Evolutionary conservation across 306 rosid genomes (phyloP), one percentile per base, ranked within the genome.

Genomic region (Medicago ruthenica): DNA sequence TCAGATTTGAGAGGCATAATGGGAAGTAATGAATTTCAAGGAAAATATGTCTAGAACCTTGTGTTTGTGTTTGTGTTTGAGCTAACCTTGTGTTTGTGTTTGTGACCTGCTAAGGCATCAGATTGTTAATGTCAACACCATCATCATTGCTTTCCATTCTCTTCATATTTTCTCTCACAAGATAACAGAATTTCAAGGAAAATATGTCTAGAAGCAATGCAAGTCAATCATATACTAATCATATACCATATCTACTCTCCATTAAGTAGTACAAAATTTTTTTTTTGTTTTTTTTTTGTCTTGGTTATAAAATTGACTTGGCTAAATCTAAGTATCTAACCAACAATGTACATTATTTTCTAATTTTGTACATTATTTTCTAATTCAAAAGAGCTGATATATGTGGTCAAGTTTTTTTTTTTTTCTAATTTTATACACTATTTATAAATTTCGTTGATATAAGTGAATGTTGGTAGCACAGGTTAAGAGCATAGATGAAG

Each of bases 1-100:
- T 92, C 92, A 50, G 97, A 90, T 73, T 92, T 92, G 70, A 90
- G 89, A 0, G 96, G 97, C 96, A 92, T 92, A 18, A 76, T 73
- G 44, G 97, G 84, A 45, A 89, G 41, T 9, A 83, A 83, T 5
- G 96, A 83, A n/a, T n/a, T n/a, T n/a, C n/a, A n/a, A n/a, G n/a
- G n/a, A n/a, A n/a, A n/a, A n/a, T n/a, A n/a, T n/a, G n/a, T n/a
- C n/a, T n/a, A n/a, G n/a, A n/a, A n/a, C n/a, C n/a, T n/a, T n/a
- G n/a, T n/a, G n/a, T n/a, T n/a, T n/a, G n/a, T n/a, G n/a, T n/a
- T n/a, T n/a, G n/a, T n/a, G n/a, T n/a, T n/a, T n/a, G n/a, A n/a
- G n/a, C n/a, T n/a, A n/a, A n/a, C n/a, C n/a, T n/a, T n/a, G n/a
- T n/a, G n/a, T n/a, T n/a, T n/a, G n/a, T n/a, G n/a, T n/a, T n/a